Evolutionary conservation across 2,329 filamentous ascomycete genomes (phyloP), one percentile per base, ranked within the genome.

Genomic region (Diaporthe caulivora): DNA sequence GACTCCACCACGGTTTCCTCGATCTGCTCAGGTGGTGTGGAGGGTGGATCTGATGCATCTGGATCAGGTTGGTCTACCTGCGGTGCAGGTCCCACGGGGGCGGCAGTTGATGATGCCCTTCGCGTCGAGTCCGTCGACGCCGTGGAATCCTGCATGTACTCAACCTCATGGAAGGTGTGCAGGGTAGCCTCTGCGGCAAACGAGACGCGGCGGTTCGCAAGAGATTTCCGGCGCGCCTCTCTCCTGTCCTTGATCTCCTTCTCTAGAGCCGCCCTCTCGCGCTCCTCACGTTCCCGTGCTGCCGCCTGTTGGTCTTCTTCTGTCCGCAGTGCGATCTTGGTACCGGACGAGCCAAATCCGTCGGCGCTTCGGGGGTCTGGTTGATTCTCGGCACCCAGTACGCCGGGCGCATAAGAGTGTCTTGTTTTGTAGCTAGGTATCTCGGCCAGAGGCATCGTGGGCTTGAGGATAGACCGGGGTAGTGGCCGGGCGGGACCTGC

Each of bases 181-280:
- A 99, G 88, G 4, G 97, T 99, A 17, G 97, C 97, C 84, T 99
- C 97, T 1, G 97, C 97, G 6, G 97, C 97, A 83, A 99, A 99
- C 0, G 96, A 98, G 44, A 99, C 97, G 80, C 97, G 92, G 79
- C 97, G 92, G 81, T 97, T 97, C 62, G 96, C 95, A 72, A 98
- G 89, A 24, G 95, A 98, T 82, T 98, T 98, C 78, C 97, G 90
- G 76, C 97, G 92, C 57, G 95, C 95, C 81, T 97, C 97, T 78
- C 95, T 90, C 71, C 95, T 90, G 78, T 96, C 92, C 73, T 89
- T 84, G 64, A 91, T 87, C 60, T 90, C 90, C 77, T 90, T 91
- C 79, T 92, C 89, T 18, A 89, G 80, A 70, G 90, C 86, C 18
- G 85, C 84, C 72, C 87, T 87, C 78, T 92, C 92, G 54, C 89